Conservation (phyloP, 495 filamentous ascomycete genomes). For the Aspergillus ellipticus region DNA sequence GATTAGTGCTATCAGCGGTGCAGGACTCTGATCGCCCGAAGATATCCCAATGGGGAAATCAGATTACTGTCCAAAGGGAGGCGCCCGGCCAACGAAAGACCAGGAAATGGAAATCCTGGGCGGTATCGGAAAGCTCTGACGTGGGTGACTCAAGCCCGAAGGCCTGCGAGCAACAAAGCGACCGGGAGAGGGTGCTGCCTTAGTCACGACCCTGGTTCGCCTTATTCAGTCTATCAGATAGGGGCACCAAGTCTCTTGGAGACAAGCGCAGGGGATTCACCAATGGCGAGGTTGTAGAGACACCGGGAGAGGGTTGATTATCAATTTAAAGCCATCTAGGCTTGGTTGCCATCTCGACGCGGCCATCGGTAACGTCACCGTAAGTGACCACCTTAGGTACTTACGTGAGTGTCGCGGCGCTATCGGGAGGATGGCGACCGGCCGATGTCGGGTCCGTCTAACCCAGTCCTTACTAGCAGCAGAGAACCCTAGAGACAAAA, state of each 20-base stretch:
- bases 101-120: conserved; percentile 8
- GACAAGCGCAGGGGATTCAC: background rate
- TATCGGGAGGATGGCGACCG: background rate
- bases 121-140: conserved; percentile 12
- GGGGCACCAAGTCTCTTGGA: background rate
- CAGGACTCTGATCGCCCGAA: background rate
- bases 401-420: background rate
- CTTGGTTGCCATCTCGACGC: conserved; percentile 1
- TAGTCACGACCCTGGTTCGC: background rate
- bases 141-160: background rate
- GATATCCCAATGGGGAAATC: background rate
- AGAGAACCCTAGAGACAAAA: conserved; percentile 1
- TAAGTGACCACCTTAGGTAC: too few relatives aligned
- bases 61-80: background rate
- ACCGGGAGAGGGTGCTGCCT: background rate
- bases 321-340: background rate
- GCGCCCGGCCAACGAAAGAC: background rate
- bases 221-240: background rate
- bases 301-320: background rate
- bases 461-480: background rate
- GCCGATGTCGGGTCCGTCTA: conserved; percentile 2
- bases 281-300: background rate
- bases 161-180: background rate
- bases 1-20: background rate
- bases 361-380: background rate